These are phyloP conservation scores for Porphyrellus cyaneotinctus DNA, from an alignment of 768 basidiomycete species.

Conservation along the genomic window DNA sequence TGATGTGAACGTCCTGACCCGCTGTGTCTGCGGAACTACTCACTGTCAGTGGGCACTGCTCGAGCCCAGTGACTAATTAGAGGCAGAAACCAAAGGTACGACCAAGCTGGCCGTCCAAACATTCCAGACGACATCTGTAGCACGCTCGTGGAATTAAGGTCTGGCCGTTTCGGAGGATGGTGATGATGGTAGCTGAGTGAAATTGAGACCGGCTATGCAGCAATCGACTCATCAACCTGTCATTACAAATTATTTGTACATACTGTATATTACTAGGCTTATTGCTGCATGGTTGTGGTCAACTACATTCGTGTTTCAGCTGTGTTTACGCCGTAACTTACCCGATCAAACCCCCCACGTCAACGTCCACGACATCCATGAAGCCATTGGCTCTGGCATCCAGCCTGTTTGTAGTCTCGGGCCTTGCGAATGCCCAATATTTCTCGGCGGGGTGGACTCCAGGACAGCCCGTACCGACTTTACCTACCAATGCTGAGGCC, in stretches of 20 bases:
- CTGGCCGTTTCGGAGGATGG: not conserved
- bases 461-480: slow-evolving; percentile 53
- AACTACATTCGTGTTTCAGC: too few species aligned
- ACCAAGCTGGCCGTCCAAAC: slow-evolving; percentile 10
- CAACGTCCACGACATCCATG: slow-evolving; percentile 36
- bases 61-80: slow-evolving; percentile 5
- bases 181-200: not conserved
- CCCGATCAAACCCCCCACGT: not conserved
- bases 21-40: slow-evolving; percentile 3
- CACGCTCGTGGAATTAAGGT: not conserved
- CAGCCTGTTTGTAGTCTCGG: slow-evolving; percentile 24
- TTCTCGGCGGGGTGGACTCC: slow-evolving; percentile 82
- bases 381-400: slow-evolving; percentile 40
- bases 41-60: slow-evolving; percentile 42
- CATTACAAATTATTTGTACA: too few species aligned
- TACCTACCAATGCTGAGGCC: slow-evolving; percentile 9
- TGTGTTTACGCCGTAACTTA: too few species aligned
- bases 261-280: too few species aligned
- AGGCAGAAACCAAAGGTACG: slow-evolving; percentile 15
- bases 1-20: not conserved
- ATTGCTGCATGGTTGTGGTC: too few species aligned
- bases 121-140: slow-evolving; percentile 5
- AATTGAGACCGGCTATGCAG: not conserved
- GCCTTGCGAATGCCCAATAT: slow-evolving; percentile 55
- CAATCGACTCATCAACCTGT: too few species aligned